These are phyloP conservation scores for Leucocoprinus sp. DNA, from an alignment of 768 basidiomycete species.

Conservation along the genomic window DNA sequence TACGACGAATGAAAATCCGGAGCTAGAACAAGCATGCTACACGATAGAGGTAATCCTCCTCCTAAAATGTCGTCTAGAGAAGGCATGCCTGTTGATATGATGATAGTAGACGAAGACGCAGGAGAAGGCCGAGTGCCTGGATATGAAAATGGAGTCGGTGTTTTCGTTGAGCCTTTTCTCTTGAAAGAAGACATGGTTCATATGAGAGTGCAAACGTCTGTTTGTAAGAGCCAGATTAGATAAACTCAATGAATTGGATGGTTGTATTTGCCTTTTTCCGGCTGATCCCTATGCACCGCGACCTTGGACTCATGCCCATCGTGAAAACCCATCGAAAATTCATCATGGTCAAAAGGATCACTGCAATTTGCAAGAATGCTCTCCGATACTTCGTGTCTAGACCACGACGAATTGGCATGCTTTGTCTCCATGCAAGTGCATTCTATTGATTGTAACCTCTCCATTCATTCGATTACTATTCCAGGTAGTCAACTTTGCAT, in stretches of 20 bases:
- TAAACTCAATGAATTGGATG: neutral
- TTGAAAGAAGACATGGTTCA: constrained; percentile 73
- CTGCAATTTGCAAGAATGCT: neutral
- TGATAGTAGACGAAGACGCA: constrained; percentile 42
- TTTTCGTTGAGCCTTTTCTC: constrained; percentile 44
- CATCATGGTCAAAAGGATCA: neutral
- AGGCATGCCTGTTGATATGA: constrained; percentile 82
- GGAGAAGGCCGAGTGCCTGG: constrained; percentile 54
- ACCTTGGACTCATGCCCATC: neutral
- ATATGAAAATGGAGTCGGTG: constrained; percentile 23
- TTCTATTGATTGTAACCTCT: neutral
- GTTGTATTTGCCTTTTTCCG: constrained; percentile 1
- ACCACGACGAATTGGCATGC: neutral
- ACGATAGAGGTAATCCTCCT: constrained; percentile 81
- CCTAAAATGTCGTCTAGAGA: constrained; percentile 94
- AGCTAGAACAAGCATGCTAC: constrained; percentile 63
- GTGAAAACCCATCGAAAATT: neutral
- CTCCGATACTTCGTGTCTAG: neutral
- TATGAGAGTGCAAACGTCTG: neutral
- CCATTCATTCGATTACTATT: neutral
- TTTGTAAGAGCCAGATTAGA: neutral
- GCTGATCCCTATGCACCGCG: too few relatives aligned
- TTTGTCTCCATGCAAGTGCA: constrained; percentile 5
- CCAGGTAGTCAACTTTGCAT: constrained; percentile 47
- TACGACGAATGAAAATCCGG: constrained; percentile 85